Base-by-base conservation (phyloP, 306 rosid genomes). In the Spatholobus suberectus region DNA sequence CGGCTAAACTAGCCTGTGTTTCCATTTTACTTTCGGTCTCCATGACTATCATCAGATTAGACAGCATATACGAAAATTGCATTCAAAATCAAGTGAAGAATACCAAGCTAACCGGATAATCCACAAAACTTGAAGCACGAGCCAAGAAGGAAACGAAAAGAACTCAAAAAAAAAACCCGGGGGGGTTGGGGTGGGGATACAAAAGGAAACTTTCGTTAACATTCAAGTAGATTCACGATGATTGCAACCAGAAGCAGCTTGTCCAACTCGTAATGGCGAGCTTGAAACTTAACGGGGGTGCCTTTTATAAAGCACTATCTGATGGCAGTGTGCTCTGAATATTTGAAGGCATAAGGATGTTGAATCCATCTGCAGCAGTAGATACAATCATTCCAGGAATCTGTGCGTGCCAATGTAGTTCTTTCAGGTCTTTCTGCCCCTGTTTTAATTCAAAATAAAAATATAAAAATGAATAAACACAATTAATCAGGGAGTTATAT, bases 351-450 rank as follows among this genome's bases (percentile, higher is more conserved):
- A 96, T 91, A 10, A 93, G 91, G 72, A 93, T 87, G 77, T 96
- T 96, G 54, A 92, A 96, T 87, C 98, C 98, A 88, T 96, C 99
- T 11, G 89, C 83, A 17, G 97, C 99, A 0, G 99, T 96, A 70
- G 96, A 96, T 3, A 96, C 90, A n/a, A 94, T 85, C 99, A 96
- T 93, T 83, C 98, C 98, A 3, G 99, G 98, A 87, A 96, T 96
- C 87, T 96, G 98, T 17, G 91, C 17, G 85, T 96, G 97, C 99
- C 99, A 96, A 82, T 92, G 98, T 34, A 96, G 90, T 85, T 96
- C 99, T 85, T 96, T 96, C 70, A 91, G 88, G 88, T 92, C 98
- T 21, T 90, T 96, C 38, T 96, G 99, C 26, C 99, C 99, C 99
- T 92, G 92, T 89, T 81, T 0, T 51, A 75, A 70, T 78, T 57